A percentile compares a stretch with the other conserved stretches of the same genome.
phyloP scores from a whole-genome alignment of 495 filamentous ascomycete genomes.

The Penicilliopsis zonata region DNA sequence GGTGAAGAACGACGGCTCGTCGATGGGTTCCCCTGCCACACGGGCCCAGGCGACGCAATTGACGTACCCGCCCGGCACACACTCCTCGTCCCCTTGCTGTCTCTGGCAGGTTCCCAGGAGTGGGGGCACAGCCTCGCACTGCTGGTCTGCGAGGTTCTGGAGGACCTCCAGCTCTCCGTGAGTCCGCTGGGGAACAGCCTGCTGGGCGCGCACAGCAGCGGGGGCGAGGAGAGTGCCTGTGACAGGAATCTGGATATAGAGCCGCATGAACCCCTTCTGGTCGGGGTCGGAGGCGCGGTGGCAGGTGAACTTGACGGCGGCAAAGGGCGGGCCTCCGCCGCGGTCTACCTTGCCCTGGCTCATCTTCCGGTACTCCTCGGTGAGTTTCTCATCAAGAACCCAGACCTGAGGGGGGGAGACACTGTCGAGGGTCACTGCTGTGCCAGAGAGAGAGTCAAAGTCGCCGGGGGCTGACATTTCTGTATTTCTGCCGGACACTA shows the following conservation, averaged over 20 bases:
- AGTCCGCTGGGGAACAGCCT: slow-evolving; percentile 1
- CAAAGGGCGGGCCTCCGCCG: slow-evolving; percentile 1
- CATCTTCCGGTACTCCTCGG: neutral
- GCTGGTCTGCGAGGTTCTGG: neutral
- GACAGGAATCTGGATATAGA: slow-evolving; percentile 7
- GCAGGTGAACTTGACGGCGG: slow-evolving; percentile 3
- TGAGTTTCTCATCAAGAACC: slow-evolving; percentile 5
- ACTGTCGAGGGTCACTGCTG: slow-evolving; percentile 3
- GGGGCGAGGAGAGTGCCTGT: slow-evolving; percentile 2
- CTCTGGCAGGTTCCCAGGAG: neutral
- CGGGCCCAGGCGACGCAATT: neutral
- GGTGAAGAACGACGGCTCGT: neutral
- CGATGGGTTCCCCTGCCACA: neutral
- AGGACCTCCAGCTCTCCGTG: neutral
- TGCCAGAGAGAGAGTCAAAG: slow-evolving; percentile 1
- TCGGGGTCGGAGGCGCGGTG: slow-evolving; percentile 1
- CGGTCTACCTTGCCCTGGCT: slow-evolving; percentile 3
- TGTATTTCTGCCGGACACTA: neutral
- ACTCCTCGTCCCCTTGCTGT: neutral
- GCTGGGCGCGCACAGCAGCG: slow-evolving; percentile 1
- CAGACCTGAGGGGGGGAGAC: slow-evolving; percentile 3
- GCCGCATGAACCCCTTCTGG: slow-evolving; percentile 7
- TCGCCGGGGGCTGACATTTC: neutral
- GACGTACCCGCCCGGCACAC: neutral
- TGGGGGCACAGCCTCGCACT: neutral